These are phyloP conservation scores for Suhomyces sp. DNA, from an alignment of 805 yeast genomes.

Conservation along the genomic window DNA sequence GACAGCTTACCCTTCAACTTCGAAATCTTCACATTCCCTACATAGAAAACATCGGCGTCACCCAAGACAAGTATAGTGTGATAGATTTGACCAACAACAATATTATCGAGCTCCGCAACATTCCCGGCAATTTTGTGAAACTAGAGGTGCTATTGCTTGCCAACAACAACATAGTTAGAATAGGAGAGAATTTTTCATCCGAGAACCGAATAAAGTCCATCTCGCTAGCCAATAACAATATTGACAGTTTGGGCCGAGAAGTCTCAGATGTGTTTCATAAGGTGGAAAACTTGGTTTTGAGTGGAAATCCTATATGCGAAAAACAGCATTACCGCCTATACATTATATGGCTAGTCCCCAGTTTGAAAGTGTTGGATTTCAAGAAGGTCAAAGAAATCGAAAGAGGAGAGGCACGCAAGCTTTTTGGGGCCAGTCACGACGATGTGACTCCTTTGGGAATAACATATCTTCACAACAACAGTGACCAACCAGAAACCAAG, in stretches of 20 bases:
- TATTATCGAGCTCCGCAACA: conserved; percentile 50
- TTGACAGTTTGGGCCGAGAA: conserved; percentile 45
- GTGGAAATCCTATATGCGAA: conserved; percentile 56
- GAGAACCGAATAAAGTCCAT: conserved; percentile 45
- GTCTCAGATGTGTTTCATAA: conserved; percentile 28
- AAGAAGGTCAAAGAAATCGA: conserved; percentile 57
- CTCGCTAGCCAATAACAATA: conserved; percentile 50
- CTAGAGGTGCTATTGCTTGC: conserved; percentile 57
- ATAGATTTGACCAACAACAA: conserved; percentile 79
- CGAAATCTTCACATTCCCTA: conserved; percentile 30
- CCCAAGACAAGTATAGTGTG: conserved; percentile 40
- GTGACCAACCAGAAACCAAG: conserved; percentile 12
- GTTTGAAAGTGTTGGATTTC: conserved; percentile 64
- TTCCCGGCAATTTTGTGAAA: conserved; percentile 40
- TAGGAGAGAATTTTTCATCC: conserved; percentile 34
- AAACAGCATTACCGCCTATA: conserved; percentile 55
- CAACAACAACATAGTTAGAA: conserved; percentile 52
- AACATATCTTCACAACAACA: conserved; percentile 5
- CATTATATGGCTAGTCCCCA: conserved; percentile 62
- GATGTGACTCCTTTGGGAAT: conserved; percentile 15
- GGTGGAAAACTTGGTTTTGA: conserved; percentile 48
- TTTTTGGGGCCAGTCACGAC: conserved; percentile 35
- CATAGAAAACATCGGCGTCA: conserved; percentile 35
- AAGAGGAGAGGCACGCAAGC: conserved; percentile 40
- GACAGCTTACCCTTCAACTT: conserved; percentile 33